Conservation (phyloP, 2,329 filamentous ascomycete genomes). For the Juglanconis oblonga region DNA sequence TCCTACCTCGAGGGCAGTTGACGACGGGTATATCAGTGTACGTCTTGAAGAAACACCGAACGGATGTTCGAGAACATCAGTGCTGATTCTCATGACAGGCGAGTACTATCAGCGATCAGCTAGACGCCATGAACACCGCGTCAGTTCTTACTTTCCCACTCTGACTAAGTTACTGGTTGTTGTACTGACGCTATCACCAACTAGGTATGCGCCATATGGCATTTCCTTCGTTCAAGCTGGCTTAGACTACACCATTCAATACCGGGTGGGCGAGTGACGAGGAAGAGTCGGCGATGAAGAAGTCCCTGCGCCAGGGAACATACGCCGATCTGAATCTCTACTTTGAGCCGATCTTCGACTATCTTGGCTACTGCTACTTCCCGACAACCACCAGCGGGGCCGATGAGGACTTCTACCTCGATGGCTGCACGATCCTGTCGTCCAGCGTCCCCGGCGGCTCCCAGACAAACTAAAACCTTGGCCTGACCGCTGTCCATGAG, state of each 20-base stretch:
- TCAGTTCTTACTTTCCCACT: background rate
- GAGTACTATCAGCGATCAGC: constrained; percentile 35
- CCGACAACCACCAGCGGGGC: constrained; percentile 34
- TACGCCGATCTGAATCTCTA: constrained; percentile 46
- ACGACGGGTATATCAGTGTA: constrained; percentile 36
- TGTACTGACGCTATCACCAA: background rate
- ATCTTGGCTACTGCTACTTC: constrained; percentile 47
- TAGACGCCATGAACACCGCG: constrained; percentile 43
- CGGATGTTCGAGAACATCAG: background rate
- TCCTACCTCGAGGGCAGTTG: constrained; percentile 24
- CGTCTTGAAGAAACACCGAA: constrained; percentile 9
- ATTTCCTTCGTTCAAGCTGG: constrained; percentile 43
- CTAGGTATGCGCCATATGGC: constrained; percentile 36
- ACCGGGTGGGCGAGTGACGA: constrained; percentile 40
- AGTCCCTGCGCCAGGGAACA: constrained; percentile 39
- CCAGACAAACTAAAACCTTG: constrained; percentile 32
- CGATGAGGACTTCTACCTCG: constrained; percentile 23
- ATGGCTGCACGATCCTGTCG: constrained; percentile 30
- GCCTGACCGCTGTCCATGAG: constrained; percentile 38
- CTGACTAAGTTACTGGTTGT: too few species aligned
- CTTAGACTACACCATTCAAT: constrained; percentile 37
- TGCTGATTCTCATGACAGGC: constrained; percentile 24
- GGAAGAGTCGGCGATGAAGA: constrained; percentile 41
- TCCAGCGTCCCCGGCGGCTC: constrained; percentile 29
- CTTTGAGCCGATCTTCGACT: constrained; percentile 36